These are phyloP conservation scores for Trichosporon sp. DNA, from an alignment of 1,284 basidiomycete species.

Conservation along the genomic window DNA sequence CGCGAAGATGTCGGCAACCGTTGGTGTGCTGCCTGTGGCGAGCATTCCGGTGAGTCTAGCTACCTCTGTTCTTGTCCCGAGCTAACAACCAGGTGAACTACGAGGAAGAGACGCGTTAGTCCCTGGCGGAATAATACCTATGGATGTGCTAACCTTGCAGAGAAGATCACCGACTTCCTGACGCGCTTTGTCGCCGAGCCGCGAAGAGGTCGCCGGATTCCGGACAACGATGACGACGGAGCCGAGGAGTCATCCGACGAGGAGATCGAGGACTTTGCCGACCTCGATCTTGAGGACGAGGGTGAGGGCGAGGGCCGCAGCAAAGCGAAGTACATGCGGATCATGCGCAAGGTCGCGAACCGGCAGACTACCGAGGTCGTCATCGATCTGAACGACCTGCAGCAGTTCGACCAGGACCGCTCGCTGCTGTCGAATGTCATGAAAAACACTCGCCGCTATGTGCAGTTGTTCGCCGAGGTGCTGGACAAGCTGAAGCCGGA, in stretches of 20 bases:
- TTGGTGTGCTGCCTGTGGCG: constrained; percentile 45
- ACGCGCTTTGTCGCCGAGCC: constrained; percentile 32
- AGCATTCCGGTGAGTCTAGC: constrained; percentile 37
- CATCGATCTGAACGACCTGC: constrained; percentile 48
- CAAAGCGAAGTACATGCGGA: constrained; percentile 77
- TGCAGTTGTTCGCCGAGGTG: constrained; percentile 81
- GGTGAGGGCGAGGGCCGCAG: constrained; percentile 19
- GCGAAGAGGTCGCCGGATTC: constrained; percentile 18
- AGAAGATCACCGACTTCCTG: constrained; percentile 42
- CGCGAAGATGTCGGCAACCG: constrained; percentile 17
- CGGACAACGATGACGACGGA: constrained; percentile 29
- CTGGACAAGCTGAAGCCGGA: constrained; percentile 81
- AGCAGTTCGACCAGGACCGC: constrained; percentile 55
- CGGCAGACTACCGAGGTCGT: constrained; percentile 51
- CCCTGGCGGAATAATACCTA: background rate
- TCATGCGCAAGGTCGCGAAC: constrained; percentile 88
- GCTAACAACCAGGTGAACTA: constrained; percentile 36
- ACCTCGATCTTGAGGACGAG: constrained; percentile 49
- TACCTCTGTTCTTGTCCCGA: background rate
- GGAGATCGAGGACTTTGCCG: constrained; percentile 48
- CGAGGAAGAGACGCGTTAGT: constrained; percentile 38
- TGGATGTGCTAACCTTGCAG: constrained; percentile 17
- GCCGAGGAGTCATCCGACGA: constrained; percentile 65
- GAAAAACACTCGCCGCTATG: constrained; percentile 83
- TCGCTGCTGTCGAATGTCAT: constrained; percentile 69